Base-by-base conservation (phyloP, 2,329 filamentous ascomycete species). In the Phaeosphaeriaceae sp. region DNA sequence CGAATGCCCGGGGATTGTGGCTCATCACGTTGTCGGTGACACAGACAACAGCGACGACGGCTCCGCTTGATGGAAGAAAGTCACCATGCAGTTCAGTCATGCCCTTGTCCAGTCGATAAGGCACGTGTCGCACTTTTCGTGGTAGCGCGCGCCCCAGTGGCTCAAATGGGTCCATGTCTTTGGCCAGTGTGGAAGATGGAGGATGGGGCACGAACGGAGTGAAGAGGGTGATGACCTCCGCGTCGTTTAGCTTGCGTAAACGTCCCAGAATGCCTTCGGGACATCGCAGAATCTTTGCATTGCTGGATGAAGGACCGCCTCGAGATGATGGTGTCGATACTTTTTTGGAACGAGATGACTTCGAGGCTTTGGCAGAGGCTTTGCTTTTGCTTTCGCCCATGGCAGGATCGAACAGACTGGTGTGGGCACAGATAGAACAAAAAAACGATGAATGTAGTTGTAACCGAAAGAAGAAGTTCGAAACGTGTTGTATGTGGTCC, bases 141-240 rank as follows among this genome's bases (percentile, higher is more conserved):
- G 86, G 85, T 49, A 93, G 75, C 46, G 86, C 84, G 61, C 84
- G 83, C 20, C 90, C 91, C 19, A 93, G 80, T 15, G 85, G 83
- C 74, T 93, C 90, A 69, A 93, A 93, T 0, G 90, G 91, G 71
- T 93, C 91, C 67, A 78, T 81, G 46, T 75, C 76, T 58, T 81
- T 79, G 46, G 76, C 68, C 46, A 78, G 66, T 63, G 65, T 61
- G 6, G 68, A 68, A 2, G 62, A 64, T 6, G 74, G 71, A 13
- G 72, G 62, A 53, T 76, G 73, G 6, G 88, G 83, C 51, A 90
- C 78, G n/a, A 89, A 78, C n/a, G 81, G 82, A 1, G 81, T 82
- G 67, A 83, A 80, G 19, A 83, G 75, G 0, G 82, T 74, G 45
- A 84, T 75, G 9, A 76, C 61, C 40, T 79, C 75, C 5, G 77